Base-by-base conservation (phyloP, 2,329 filamentous ascomycete genomes). In the Malbranchea cinnamomea region DNA sequence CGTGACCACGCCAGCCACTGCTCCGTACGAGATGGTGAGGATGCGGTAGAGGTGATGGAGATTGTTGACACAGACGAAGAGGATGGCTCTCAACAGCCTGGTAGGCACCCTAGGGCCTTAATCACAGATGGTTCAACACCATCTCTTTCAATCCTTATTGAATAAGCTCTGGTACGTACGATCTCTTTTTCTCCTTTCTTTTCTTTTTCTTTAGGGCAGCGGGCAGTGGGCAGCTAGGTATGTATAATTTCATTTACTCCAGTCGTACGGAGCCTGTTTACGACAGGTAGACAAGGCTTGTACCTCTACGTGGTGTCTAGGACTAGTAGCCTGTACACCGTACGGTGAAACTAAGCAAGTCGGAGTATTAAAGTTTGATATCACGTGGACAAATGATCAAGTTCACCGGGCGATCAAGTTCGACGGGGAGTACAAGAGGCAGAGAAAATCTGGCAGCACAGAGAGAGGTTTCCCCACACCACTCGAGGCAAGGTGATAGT, bases 211-310 rank as follows among this genome's bases (percentile, higher is more conserved):
- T 13, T 13, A 26, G 12, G 23, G 6, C 6, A n/a, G n/a, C n/a
- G n/a, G n/a, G n/a, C n/a, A n/a, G n/a, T n/a, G n/a, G 17, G 18
- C 10, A 21, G 25, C 14, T 12, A 26, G 12, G 10, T 27, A 19
- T 19, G 23, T 28, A 28, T 32, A 8, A 28, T 22, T 28, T 33
- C 12, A 13, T 26, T 28, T 27, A 31, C 25, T 29, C 12, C 24
- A 32, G 29, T 32, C 11, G 16, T 32, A 35, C 7, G 25, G 20
- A 32, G 25, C 19, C 24, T 32, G 20, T 32, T 6, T 32, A 23
- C n/a, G 11, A 28, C 11, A 26, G 24, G 29, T 35, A 20, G 22
- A 23, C 17, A 34, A 21, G 15, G 19, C 25, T 31, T 31, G 18
- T 20, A 35, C 14, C 23, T 31, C 19, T 31, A 30, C 10, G n/a